Evolutionary conservation across 768 basidiomycete genomes (phyloP).

Genomic region (Leccinum incarnatum): DNA sequence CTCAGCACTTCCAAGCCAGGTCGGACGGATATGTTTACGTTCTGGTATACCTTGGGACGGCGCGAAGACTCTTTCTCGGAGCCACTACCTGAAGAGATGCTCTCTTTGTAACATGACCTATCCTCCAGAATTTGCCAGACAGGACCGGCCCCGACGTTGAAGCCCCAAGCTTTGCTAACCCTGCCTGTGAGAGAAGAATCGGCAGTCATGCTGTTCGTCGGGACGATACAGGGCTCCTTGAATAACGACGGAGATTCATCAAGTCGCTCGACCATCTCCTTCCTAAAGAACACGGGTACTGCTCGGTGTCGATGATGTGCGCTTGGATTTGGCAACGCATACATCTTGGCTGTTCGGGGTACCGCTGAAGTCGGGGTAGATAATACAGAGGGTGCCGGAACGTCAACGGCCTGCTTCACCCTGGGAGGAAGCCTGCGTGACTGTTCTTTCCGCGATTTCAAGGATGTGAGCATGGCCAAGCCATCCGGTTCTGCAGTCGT

Average conservation of each 20-base stretch:
- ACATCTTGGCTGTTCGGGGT: slow-evolving; percentile 39
- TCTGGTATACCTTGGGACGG: slow-evolving; percentile 57
- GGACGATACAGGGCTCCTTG: slow-evolving; percentile 34
- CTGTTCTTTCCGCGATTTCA: slow-evolving; percentile 14
- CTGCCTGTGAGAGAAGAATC: slow-evolving; percentile 47
- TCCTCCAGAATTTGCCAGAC: slow-evolving; percentile 81
- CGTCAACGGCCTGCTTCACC: slow-evolving; percentile 3
- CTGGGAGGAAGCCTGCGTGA: slow-evolving; percentile 21
- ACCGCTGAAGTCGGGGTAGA: slow-evolving; percentile 4
- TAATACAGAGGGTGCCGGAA: slow-evolving; percentile 1
- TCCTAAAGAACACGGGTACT: slow-evolving; percentile 52
- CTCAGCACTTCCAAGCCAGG: slow-evolving; percentile 46
- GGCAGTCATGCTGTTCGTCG: slow-evolving; percentile 59
- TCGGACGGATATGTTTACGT: slow-evolving; percentile 42
- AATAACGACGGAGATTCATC: slow-evolving; percentile 50
- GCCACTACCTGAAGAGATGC: slow-evolving; percentile 26
- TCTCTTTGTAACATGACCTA: slow-evolving; percentile 74
- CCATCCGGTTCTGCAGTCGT: not conserved
- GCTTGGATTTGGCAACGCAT: slow-evolving; percentile 60
- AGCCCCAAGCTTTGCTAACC: slow-evolving; percentile 67
- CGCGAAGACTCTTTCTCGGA: slow-evolving; percentile 47
- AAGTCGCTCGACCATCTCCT: slow-evolving; percentile 60
- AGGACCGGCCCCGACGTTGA: slow-evolving; percentile 72
- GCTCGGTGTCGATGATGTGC: slow-evolving; percentile 74
- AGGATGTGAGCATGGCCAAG: not conserved